Evolutionary conservation across 1,284 basidiomycete species (phyloP).

Genomic region (Wolfiporia cocos): DNA sequence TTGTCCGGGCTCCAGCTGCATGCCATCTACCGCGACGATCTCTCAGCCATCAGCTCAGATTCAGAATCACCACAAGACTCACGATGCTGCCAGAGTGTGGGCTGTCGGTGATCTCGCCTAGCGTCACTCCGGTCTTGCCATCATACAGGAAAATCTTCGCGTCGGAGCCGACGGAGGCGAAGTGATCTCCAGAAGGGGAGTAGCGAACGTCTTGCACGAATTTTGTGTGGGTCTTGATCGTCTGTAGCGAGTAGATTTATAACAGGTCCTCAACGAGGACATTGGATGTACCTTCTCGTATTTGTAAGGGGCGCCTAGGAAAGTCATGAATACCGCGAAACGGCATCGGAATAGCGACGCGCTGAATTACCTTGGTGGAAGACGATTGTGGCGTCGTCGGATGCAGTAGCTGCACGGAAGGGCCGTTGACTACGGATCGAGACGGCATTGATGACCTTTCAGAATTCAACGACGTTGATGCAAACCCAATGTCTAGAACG

Average conservation of each 20-base stretch:
- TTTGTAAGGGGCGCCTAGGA: slow-evolving; percentile 78
- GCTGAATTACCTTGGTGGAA: slow-evolving; percentile 82
- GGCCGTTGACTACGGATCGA: slow-evolving; percentile 89
- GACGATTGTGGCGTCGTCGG: slow-evolving; percentile 79
- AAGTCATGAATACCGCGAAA: background rate
- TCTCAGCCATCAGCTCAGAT: background rate
- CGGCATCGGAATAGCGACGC: slow-evolving; percentile 4
- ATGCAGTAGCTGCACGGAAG: slow-evolving; percentile 84
- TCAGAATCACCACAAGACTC: slow-evolving; percentile 28
- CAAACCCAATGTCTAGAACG: background rate
- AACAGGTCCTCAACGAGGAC: slow-evolving; percentile 39
- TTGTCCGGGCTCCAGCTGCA: slow-evolving; percentile 75
- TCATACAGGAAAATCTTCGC: slow-evolving; percentile 89
- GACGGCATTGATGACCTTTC: slow-evolving; percentile 81
- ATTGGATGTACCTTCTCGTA: slow-evolving; percentile 62
- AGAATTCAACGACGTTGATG: background rate
- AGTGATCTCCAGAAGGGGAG: slow-evolving; percentile 75
- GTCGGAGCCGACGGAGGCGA: slow-evolving; percentile 91
- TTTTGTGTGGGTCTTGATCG: slow-evolving; percentile 86
- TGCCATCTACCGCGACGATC: slow-evolving; percentile 58
- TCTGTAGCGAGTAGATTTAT: slow-evolving; percentile 31
- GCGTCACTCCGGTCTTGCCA: slow-evolving; percentile 81
- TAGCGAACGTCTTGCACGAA: slow-evolving; percentile 94
- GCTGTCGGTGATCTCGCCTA: slow-evolving; percentile 59
- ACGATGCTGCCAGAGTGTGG: slow-evolving; percentile 76